Evolutionary conservation across 2,329 filamentous ascomycete species (phyloP).

Genomic region (Calonectria leucothoes): DNA sequence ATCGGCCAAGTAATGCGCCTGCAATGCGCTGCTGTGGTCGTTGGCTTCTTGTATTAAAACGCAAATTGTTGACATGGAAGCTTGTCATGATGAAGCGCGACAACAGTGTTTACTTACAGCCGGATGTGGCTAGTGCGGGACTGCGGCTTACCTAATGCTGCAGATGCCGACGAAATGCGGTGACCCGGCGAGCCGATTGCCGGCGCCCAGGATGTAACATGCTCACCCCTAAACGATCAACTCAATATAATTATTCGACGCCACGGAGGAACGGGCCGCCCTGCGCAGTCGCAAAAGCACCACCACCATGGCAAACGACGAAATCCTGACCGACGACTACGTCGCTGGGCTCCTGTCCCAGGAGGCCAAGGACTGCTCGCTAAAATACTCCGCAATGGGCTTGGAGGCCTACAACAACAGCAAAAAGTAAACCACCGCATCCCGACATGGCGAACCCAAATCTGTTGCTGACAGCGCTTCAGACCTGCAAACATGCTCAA

Average conservation of each 20-base stretch:
- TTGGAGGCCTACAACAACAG: constrained; percentile 70
- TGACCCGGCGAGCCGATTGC: constrained; percentile 13
- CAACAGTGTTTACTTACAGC: constrained; percentile 54
- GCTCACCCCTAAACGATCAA: neutral
- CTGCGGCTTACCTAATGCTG: constrained; percentile 27
- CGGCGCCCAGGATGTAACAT: neutral
- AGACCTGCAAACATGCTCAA: constrained; percentile 79
- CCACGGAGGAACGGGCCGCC: neutral
- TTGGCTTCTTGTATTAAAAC: constrained; percentile 5
- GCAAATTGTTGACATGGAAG: constrained; percentile 11
- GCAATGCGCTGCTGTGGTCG: neutral
- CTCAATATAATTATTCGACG: neutral
- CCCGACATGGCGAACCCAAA: constrained; percentile 7
- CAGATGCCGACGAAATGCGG: constrained; percentile 32
- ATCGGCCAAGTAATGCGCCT: neutral
- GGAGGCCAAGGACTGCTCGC: constrained; percentile 80
- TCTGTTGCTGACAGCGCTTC: constrained; percentile 36
- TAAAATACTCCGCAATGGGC: constrained; percentile 81
- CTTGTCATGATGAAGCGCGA: constrained; percentile 12
- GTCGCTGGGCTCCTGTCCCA: constrained; percentile 82
- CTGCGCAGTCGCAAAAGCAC: neutral
- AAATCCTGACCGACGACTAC: constrained; percentile 78
- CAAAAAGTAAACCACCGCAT: constrained; percentile 58
- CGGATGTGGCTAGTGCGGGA: constrained; percentile 42
- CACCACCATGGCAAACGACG: constrained; percentile 55